Evolutionary conservation across 352 stramenopile species (phyloP), one percentile per base, ranked within the genome.

Genomic region (Blastocystis sp.): DNA sequence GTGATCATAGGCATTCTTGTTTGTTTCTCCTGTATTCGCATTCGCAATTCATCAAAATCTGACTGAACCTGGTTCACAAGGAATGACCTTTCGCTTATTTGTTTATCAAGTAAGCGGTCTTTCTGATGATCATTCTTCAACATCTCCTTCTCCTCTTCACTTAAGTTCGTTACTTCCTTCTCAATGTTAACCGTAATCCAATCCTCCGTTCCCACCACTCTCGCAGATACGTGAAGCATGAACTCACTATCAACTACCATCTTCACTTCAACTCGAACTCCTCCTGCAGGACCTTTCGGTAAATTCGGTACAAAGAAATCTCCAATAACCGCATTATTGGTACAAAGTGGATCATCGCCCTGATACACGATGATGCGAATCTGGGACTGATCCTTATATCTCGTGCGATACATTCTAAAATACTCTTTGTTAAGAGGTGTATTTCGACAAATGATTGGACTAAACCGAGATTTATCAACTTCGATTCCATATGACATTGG

Each of bases 381-480:
- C 69, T 90, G 91, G 27, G 93, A 95, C 91, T 99, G 96, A 92
- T 99, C 98, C 91, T 99, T 96, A 89, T 97, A 92, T 91, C 98
- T 97, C 19, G 97, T 99, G 73, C 94, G 98, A 91, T 98, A 99
- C 49, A 93, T 97, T 92, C 98, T 95, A 78, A 93, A 95, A 92
- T 98, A 98, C 92, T 98, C 98, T 85, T 94, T 97, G 19, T 96
- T 96, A 88, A 98, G 97, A 57, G 95, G 94, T 35, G 95, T 98
- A 91, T 97, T 97, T 88, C 95, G 92, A 90, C 96, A 97, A 90
- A 99, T 98, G 2, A 99, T 91, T 90, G 97, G 97, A 78, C 95
- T 98, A 95, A 99, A 98, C 78, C 98, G 95, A 89, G 96, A 95
- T 88, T 95, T 95, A 51, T 97, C 95, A 54, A 95, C 98, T 90